Evolutionary conservation across 192 early-diverging fungal species (phyloP), one percentile per base, ranked within the genome.

Genomic region (Coemansia sp.): DNA sequence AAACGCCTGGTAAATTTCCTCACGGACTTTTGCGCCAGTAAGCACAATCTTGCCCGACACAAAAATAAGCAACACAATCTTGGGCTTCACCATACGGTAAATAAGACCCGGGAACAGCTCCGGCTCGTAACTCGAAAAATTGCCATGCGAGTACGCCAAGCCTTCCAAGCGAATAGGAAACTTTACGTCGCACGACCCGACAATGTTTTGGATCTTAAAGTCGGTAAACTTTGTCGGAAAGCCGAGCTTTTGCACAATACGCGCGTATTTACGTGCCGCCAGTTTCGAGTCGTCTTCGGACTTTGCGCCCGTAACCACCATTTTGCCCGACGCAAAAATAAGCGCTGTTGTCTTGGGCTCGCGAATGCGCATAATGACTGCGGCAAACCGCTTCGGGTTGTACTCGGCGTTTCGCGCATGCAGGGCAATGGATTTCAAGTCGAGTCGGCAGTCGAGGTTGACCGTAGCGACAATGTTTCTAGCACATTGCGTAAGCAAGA

Each of bases 371-470:
- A 99, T 99, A 72, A 99, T 99, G 34, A 99, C 97, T 56, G 97
- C 97, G 61, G 97, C 97, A 72, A 99, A 99, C 72, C 97, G 97
- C 97, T 99, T 99, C 73, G 97, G 97, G 79, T 99, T 99, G 85
- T 99, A 99, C 82, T 99, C 97, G 72, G 97, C 97, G 75, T 99
- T 99, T 59, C 97, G 87, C n/a, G 97, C 97, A 68, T 98, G 95
- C 58, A 99, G 84, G 37, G 97, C 97, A 77, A 99, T 99, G 31
- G 93, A 96, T 83, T 99, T 99, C 58, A 99, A 74, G 75, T 99
- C 97, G 66, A 99, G 87, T 52, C 90, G 89, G 84, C 91, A 93
- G 75, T 98, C 97, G 64, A 99, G 84, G 75, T 99, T 97, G 69
- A 99, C 97, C 15, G 97, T 99, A 21, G 97, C 95, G 10, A 99